Conservation (phyloP, 78 protist genomes). For the Emiliania huxleyi region DNA sequence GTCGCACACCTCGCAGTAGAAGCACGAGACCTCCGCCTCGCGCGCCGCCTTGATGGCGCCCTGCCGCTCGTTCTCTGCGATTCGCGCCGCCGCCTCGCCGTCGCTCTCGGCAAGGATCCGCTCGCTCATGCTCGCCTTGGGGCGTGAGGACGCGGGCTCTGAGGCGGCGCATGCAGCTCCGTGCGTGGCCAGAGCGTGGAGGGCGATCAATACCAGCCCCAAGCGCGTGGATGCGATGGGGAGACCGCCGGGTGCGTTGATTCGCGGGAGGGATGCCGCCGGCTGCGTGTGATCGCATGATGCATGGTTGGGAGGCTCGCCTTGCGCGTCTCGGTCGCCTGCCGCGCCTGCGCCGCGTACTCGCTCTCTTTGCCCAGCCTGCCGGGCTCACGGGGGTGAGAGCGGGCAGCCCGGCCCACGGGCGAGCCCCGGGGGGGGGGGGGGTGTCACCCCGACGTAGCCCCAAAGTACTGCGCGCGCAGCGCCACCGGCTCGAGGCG, state of each 20-base stretch:
- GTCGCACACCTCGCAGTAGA: conserved; percentile 45
- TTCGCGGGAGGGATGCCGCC: not conserved
- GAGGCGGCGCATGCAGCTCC: too few relatives aligned
- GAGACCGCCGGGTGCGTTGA: too few relatives aligned
- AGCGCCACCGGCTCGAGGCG: not conserved
- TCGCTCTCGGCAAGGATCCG: not conserved
- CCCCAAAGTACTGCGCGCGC: not conserved
- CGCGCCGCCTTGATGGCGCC: not conserved
- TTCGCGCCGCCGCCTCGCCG: not conserved
- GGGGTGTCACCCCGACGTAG: not conserved
- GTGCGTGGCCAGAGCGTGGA: too few relatives aligned
- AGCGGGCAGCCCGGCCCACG: too few relatives aligned
- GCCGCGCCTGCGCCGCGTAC: not conserved
- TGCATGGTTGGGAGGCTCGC: not conserved
- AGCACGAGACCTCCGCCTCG: not conserved
- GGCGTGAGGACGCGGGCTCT: not conserved
- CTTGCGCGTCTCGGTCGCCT: not conserved
- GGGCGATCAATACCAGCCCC: too few relatives aligned
- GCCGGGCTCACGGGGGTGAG: too few relatives aligned
- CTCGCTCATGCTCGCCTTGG: not conserved
- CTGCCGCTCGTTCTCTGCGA: not conserved
- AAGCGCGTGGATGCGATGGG: too few relatives aligned
- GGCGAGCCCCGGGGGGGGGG: too few relatives aligned
- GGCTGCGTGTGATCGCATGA: not conserved
- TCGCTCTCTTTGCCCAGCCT: not conserved